phyloP scores from a whole-genome alignment of 441 rosid species.

The Gossypium lobatum region DNA sequence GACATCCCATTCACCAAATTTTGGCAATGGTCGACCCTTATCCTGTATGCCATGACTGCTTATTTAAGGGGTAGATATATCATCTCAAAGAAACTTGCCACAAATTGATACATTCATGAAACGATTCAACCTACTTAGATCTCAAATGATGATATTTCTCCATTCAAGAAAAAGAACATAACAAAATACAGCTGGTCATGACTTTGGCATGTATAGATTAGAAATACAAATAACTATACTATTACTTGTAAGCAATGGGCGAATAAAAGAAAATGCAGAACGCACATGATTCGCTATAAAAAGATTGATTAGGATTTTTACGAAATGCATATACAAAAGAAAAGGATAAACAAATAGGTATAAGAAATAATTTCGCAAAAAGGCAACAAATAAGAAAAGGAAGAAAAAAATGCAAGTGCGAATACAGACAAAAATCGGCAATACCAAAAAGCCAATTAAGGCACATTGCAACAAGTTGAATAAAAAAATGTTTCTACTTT shows the following conservation, averaged over 20 bases:
- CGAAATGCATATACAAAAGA: background rate
- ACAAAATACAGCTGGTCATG: conserved; percentile 1
- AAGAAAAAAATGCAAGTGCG: background rate
- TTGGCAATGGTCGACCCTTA: conserved; percentile 76
- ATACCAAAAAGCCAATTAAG: background rate
- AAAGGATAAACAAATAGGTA: background rate
- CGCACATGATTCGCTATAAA: background rate
- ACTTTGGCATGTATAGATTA: background rate
- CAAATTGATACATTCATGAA: background rate
- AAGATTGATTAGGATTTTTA: background rate
- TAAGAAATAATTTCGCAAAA: background rate
- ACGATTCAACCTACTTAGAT: background rate
- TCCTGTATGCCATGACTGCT: conserved; percentile 36
- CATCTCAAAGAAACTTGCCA: background rate
- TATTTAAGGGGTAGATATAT: background rate
- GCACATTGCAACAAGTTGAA: background rate
- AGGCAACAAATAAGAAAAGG: background rate
- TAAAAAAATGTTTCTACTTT: background rate
- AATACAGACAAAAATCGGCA: background rate
- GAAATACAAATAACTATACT: background rate
- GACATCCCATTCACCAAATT: conserved; percentile 95
- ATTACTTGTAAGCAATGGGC: background rate
- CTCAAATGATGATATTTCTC: background rate
- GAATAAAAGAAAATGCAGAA: background rate
- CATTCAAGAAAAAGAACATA: background rate